Conservation (phyloP, 2,329 filamentous ascomycete genomes). For the Pyrenophora tritici-repentis region DNA sequence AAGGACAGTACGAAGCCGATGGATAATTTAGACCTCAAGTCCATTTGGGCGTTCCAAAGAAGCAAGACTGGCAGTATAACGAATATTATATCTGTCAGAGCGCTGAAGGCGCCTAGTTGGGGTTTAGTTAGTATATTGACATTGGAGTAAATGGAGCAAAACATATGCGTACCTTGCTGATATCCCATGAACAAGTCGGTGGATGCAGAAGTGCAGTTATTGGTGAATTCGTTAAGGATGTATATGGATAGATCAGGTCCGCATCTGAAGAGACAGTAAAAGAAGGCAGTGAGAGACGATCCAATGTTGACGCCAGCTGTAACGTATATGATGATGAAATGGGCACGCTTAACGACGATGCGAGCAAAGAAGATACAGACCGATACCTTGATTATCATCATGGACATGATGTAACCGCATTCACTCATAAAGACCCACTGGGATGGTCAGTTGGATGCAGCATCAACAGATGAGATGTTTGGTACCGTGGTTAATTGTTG, state of each 20-base stretch:
- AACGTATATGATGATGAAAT: slow-evolving; percentile 43
- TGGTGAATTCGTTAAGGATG: slow-evolving; percentile 37
- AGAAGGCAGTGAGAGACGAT: slow-evolving; percentile 50
- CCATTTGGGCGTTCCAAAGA: slow-evolving; percentile 62
- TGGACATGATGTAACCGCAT: slow-evolving; percentile 47
- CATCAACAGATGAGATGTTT: too few species aligned
- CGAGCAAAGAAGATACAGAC: slow-evolving; percentile 53
- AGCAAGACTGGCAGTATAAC: slow-evolving; percentile 51
- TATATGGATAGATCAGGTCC: slow-evolving; percentile 36
- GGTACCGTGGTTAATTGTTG: slow-evolving; percentile 36
- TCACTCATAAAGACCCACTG: slow-evolving; percentile 47
- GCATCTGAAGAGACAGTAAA: slow-evolving; percentile 60
- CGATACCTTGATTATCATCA: slow-evolving; percentile 52
- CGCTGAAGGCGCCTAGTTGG: slow-evolving; percentile 31
- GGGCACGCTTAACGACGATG: slow-evolving; percentile 50
- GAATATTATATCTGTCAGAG: slow-evolving; percentile 41
- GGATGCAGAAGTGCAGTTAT: slow-evolving; percentile 50
- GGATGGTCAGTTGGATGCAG: background rate
- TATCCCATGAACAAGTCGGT: slow-evolving; percentile 61
- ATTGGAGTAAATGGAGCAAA: too few species aligned
- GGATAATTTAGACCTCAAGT: slow-evolving; percentile 56
- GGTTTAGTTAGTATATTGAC: too few species aligned
- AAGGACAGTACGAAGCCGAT: slow-evolving; percentile 60
- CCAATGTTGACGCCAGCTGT: slow-evolving; percentile 47
- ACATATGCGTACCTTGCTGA: slow-evolving; percentile 24